Conservation (phyloP, 108 stramenopile genomes). For the Stephanodiscus minutulus region DNA sequence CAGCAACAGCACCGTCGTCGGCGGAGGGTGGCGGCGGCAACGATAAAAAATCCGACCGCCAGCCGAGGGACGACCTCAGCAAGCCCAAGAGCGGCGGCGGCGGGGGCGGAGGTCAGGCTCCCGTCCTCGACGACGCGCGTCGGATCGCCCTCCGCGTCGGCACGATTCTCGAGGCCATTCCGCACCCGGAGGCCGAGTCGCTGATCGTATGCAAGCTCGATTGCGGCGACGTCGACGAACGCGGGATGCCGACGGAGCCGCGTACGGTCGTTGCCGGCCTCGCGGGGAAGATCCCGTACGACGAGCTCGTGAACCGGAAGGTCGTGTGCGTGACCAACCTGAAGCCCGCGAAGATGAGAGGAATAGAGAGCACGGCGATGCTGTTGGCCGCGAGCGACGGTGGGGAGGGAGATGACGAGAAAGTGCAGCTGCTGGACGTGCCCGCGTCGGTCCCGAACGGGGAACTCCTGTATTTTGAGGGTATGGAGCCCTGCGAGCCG, state of each 20-base stretch:
- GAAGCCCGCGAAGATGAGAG: constrained; percentile 88
- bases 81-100: constrained; percentile 16
- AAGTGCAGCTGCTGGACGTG: constrained; percentile 69
- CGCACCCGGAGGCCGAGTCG: constrained; percentile 86
- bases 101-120: constrained; percentile 29
- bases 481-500: constrained; percentile 65
- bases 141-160: constrained; percentile 76
- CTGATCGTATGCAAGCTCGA: constrained; percentile 84
- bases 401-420: constrained; percentile 63
- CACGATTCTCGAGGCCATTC: constrained; percentile 72
- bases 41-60: constrained; percentile 16
- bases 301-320: constrained; percentile 64
- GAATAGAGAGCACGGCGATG: constrained; percentile 87
- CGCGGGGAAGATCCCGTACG: constrained; percentile 69
- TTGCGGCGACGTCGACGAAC: constrained; percentile 72
- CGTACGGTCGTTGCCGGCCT: constrained; percentile 84
- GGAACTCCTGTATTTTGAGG: constrained; percentile 73
- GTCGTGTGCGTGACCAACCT: constrained; percentile 80
- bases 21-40: constrained; percentile 9
- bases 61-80: constrained; percentile 35
- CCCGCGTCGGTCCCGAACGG: constrained; percentile 78
- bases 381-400: constrained; percentile 77
- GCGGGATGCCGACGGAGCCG: constrained; percentile 52
- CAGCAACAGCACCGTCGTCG: constrained; percentile 12
- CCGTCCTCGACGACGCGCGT: constrained; percentile 63